A percentile compares a stretch with the other conserved stretches of the same genome.
These are phyloP conservation scores for Cystobasidiaceae sp. DNA, from an alignment of 1,284 basidiomycete genomes.

Conservation along the genomic window DNA sequence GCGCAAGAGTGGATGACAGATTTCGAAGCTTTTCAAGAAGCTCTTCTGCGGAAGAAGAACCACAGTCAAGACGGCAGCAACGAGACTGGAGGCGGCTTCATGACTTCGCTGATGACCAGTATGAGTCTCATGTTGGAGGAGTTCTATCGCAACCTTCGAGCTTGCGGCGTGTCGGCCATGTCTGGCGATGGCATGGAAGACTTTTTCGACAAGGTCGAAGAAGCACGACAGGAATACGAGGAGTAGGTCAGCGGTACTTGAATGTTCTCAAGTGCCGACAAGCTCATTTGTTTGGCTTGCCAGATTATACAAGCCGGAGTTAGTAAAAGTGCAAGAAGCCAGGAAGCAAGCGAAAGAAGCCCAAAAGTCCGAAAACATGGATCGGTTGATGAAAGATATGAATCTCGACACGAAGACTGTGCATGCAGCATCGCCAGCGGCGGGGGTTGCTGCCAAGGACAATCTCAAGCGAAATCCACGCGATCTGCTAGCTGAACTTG, in stretches of 20 bases:
- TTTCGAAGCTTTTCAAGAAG: slow-evolving; percentile 67
- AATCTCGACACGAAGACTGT: too few species aligned
- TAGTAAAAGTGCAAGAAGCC: slow-evolving; percentile 61
- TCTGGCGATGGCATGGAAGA: slow-evolving; percentile 87
- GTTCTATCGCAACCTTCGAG: slow-evolving; percentile 94
- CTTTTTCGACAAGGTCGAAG: slow-evolving; percentile 86
- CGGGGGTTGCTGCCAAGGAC: slow-evolving; percentile 49
- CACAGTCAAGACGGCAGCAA: slow-evolving; percentile 51
- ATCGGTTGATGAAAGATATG: slow-evolving; percentile 78
- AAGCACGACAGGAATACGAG: slow-evolving; percentile 80
- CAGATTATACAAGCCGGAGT: slow-evolving; percentile 87
- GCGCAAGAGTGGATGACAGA: slow-evolving; percentile 98
- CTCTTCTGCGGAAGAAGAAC: slow-evolving; percentile 47
- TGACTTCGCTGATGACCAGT: slow-evolving; percentile 98
- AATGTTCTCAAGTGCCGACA: too few species aligned
- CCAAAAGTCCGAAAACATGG: slow-evolving; percentile 60
- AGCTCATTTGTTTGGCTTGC: too few species aligned
- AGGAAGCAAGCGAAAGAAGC: slow-evolving; percentile 59
- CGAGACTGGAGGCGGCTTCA: slow-evolving; percentile 87
- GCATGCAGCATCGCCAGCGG: background rate
- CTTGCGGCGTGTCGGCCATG: slow-evolving; percentile 83
- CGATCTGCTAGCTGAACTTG: slow-evolving; percentile 47
- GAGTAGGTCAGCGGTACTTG: slow-evolving; percentile 57
- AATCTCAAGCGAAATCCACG: slow-evolving; percentile 58
- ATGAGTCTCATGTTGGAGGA: slow-evolving; percentile 98